phyloP scores from a whole-genome alignment of 2,329 filamentous ascomycete genomes.

The Colletotrichum abscissum region DNA sequence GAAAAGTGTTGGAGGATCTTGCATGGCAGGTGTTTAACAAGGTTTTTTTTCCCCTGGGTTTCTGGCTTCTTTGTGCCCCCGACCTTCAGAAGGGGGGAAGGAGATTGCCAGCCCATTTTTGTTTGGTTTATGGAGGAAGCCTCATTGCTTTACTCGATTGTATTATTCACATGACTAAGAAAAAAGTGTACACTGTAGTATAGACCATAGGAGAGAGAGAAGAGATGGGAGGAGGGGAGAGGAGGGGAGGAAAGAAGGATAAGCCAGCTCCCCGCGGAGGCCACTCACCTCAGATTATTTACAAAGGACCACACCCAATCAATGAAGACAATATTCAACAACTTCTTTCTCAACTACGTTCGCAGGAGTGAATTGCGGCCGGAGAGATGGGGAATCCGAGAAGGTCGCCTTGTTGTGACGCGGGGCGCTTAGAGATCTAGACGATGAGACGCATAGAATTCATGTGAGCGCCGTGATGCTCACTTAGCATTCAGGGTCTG shows the following conservation, averaged over 20 bases:
- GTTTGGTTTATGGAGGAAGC: conserved; percentile 10
- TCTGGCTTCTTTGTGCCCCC: conserved; percentile 29
- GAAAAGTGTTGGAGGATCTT: conserved; percentile 33
- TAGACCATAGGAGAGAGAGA: conserved; percentile 18
- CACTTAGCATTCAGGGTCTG: not conserved
- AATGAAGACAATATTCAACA: conserved; percentile 11
- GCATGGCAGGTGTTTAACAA: conserved; percentile 53
- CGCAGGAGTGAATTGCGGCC: not conserved
- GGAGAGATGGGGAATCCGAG: not conserved
- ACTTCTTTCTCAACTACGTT: not conserved
- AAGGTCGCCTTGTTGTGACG: conserved; percentile 1
- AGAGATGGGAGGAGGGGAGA: conserved; percentile 17
- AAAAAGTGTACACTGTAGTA: conserved; percentile 27
- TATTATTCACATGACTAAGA: conserved; percentile 39
- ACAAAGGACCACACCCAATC: conserved; percentile 19
- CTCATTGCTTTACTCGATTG: conserved; percentile 42
- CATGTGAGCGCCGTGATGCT: not conserved
- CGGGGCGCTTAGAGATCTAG: not conserved
- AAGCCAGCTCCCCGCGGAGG: conserved; percentile 43
- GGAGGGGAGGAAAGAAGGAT: conserved; percentile 28
- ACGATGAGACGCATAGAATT: not conserved
- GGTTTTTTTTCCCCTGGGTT: conserved; percentile 40
- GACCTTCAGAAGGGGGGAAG: not conserved
- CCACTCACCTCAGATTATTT: conserved; percentile 48
- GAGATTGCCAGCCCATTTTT: not conserved